Evolutionary conservation across 1,139 yeast genomes (phyloP).

Genomic region (Yamadazyma oceani): DNA sequence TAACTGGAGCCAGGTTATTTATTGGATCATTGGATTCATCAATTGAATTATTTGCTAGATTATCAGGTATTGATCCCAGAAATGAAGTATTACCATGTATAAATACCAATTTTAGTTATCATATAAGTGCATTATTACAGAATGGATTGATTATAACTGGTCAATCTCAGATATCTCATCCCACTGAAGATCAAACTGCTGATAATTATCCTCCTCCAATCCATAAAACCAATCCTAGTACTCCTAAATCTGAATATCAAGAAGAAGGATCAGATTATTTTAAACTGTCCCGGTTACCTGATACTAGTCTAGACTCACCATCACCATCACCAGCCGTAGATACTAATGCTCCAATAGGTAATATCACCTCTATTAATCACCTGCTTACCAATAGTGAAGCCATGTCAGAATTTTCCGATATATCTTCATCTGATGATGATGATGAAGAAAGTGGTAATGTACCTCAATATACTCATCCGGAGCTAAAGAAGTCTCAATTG

Average conservation of each 20-base stretch:
- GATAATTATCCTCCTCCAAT: slow-evolving; percentile 41
- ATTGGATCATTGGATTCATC: slow-evolving; percentile 86
- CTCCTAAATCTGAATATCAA: slow-evolving; percentile 25
- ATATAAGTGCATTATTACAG: slow-evolving; percentile 72
- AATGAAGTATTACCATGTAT: slow-evolving; percentile 75
- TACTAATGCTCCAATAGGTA: slow-evolving; percentile 10
- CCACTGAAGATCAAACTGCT: slow-evolving; percentile 33
- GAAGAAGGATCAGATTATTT: slow-evolving; percentile 8
- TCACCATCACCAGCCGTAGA: neutral
- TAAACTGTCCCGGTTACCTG: slow-evolving; percentile 2
- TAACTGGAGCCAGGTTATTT: slow-evolving; percentile 79
- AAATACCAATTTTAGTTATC: slow-evolving; percentile 82
- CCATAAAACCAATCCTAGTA: slow-evolving; percentile 36
- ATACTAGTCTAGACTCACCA: slow-evolving; percentile 3
- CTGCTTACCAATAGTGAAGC: slow-evolving; percentile 9
- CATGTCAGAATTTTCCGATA: slow-evolving; percentile 20
- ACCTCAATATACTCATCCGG: slow-evolving; percentile 82
- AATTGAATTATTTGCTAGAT: slow-evolving; percentile 67
- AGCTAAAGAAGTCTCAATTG: slow-evolving; percentile 68
- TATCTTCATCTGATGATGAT: slow-evolving; percentile 17
- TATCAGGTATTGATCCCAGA: slow-evolving; percentile 60
- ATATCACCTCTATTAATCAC: slow-evolving; percentile 14
- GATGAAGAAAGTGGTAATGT: slow-evolving; percentile 56
- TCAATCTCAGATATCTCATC: slow-evolving; percentile 95
- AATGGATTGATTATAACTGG: slow-evolving; percentile 82